phyloP scores from a whole-genome alignment of 495 filamentous ascomycete genomes.

The Podospora sp. region DNA sequence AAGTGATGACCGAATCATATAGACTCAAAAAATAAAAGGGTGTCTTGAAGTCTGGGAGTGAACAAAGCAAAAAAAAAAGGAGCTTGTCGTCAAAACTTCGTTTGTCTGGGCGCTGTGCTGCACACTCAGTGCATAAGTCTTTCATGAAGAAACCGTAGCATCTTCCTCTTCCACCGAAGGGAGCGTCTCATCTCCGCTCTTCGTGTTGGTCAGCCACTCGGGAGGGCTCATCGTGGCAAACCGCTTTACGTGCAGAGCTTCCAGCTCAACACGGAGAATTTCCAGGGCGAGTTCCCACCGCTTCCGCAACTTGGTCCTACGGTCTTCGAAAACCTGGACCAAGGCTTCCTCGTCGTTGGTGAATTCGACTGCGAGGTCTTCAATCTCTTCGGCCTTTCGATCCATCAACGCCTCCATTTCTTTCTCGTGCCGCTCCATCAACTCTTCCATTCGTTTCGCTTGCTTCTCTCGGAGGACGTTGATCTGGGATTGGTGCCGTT shows the following conservation, averaged over 20 bases:
- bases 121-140: neutral
- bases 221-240: constrained; percentile 55
- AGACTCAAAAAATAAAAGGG: neutral
- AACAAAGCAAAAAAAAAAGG: neutral
- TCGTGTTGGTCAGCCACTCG: constrained; percentile 38
- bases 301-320: constrained; percentile 52
- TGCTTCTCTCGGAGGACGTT: constrained; percentile 81
- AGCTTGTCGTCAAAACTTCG: neutral
- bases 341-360: constrained; percentile 56
- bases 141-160: neutral
- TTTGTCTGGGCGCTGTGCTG: neutral
- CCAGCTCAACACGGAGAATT: constrained; percentile 62
- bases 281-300: constrained; percentile 69
- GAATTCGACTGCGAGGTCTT: constrained; percentile 60
- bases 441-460: constrained; percentile 66
- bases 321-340: constrained; percentile 49
- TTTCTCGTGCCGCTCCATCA: constrained; percentile 63
- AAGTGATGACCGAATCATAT: neutral
- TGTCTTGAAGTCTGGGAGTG: neutral
- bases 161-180: constrained; percentile 17
- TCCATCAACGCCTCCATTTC: constrained; percentile 61
- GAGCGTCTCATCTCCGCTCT: constrained; percentile 6
- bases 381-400: constrained; percentile 54
- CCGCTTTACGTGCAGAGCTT: constrained; percentile 48
- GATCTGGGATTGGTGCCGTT: constrained; percentile 70